Percentiles rank a stretch among this genome's conserved stretches.
These are phyloP conservation scores for Cryptococcus depauperatus DNA, from an alignment of 1,284 basidiomycete species.

Conservation along the genomic window DNA sequence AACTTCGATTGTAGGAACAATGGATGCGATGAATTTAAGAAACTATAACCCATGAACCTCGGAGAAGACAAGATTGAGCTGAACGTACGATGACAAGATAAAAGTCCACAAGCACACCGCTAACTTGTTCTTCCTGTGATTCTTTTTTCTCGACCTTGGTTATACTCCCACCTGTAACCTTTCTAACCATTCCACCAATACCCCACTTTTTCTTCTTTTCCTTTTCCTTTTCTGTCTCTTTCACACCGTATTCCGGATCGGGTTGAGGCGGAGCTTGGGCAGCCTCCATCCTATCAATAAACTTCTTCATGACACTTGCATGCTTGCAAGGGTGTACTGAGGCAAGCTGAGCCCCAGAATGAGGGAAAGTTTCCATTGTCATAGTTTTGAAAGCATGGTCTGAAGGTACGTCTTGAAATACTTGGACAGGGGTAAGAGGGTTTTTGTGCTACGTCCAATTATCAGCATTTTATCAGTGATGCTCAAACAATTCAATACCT, in stretches of 20 bases:
- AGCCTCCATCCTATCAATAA: conserved; percentile 96
- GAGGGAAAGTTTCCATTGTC: conserved; percentile 96
- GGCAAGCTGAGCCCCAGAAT: conserved; percentile 73
- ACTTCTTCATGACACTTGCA: conserved; percentile 98
- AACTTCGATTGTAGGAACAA: conserved; percentile 81
- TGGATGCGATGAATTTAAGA: conserved; percentile 84
- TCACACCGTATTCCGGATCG: conserved; percentile 2
- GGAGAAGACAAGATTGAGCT: neutral
- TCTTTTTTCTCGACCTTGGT: conserved; percentile 17
- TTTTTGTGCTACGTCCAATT: conserved; percentile 78
- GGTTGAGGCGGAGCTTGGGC: conserved; percentile 51
- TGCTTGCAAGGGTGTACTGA: conserved; percentile 98
- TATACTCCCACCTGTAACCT: conserved; percentile 54
- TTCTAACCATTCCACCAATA: conserved; percentile 57
- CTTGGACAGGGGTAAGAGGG: conserved; percentile 76
- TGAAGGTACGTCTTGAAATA: conserved; percentile 94
- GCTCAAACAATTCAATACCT: conserved; percentile 53
- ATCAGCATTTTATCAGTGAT: too few species aligned
- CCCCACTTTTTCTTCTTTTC: conserved; percentile 86
- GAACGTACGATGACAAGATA: conserved; percentile 69
- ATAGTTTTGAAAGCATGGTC: conserved; percentile 99
- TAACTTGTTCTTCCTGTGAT: conserved; percentile 48
- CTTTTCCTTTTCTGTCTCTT: conserved; percentile 50
- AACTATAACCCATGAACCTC: conserved; percentile 47
- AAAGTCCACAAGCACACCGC: conserved; percentile 87